These are phyloP conservation scores for Agroathelia rolfsii DNA, from an alignment of 1,284 basidiomycete species.

Conservation along the genomic window DNA sequence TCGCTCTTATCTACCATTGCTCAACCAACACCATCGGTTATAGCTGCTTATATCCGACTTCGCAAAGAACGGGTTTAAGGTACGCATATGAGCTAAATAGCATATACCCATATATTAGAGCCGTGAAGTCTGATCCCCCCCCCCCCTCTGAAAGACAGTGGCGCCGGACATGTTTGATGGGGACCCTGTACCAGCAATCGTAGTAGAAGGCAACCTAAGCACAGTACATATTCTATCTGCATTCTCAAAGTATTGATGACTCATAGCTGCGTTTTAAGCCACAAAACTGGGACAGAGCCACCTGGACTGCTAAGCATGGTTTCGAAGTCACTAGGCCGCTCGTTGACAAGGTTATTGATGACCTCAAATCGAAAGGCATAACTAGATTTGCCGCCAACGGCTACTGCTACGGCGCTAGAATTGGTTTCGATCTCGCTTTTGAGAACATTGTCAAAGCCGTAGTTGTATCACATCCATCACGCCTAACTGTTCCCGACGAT, in stretches of 20 bases:
- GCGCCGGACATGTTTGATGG: slow-evolving; percentile 51
- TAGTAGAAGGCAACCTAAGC: slow-evolving; percentile 24
- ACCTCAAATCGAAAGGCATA: slow-evolving; percentile 49
- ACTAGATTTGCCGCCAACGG: slow-evolving; percentile 50
- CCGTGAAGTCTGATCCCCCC: background rate
- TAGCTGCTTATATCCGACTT: slow-evolving; percentile 66
- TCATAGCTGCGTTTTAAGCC: background rate
- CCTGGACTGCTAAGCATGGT: slow-evolving; percentile 43
- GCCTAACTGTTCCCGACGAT: slow-evolving; percentile 51
- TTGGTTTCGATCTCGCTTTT: slow-evolving; percentile 59
- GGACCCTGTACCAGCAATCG: slow-evolving; percentile 38
- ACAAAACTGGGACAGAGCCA: slow-evolving; percentile 29
- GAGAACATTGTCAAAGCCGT: slow-evolving; percentile 45
- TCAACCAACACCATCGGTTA: slow-evolving; percentile 1
- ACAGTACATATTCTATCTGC: slow-evolving; percentile 21
- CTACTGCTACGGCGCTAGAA: slow-evolving; percentile 66
- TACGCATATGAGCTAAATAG: no score
- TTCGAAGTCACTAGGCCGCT: slow-evolving; percentile 34
- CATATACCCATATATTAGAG: no score
- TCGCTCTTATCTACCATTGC: background rate
- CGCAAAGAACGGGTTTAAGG: slow-evolving; percentile 63
- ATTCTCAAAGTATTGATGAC: slow-evolving; percentile 3
- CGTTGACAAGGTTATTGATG: slow-evolving; percentile 48
- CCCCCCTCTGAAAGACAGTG: slow-evolving; percentile 26
- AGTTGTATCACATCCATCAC: slow-evolving; percentile 59